Evolutionary conservation across 2,329 filamentous ascomycete genomes (phyloP), one percentile per base, ranked within the genome.

Genomic region (Aspergillus versicolor): DNA sequence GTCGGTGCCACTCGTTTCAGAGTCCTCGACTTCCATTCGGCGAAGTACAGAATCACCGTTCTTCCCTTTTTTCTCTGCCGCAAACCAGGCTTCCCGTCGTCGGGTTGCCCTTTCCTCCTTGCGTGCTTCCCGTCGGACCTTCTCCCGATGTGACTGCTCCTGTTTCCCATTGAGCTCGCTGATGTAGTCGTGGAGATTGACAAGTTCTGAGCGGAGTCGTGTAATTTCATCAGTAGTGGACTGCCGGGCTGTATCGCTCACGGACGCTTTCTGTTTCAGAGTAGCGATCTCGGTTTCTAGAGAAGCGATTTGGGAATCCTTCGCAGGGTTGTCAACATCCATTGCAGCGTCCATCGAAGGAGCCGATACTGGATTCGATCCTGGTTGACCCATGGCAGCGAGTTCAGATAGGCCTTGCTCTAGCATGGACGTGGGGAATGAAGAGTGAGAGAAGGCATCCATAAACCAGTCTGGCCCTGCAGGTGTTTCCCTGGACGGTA

Each of bases 61-160:
- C 55, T 66, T 67, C 24, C 76, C 76, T 56, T 71, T 73, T 59
- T 74, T 79, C 59, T 78, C 76, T 4, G 75, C 76, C 21, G 74
- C 71, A 61, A 79, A 75, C 71, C 76, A 79, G 21, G 74, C 74
- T 62, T 78, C 68, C 55, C 76, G 68, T 52, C 70, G 72, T 54
- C 72, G 71, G n/a, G 65, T 58, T 34, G 72, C 75, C n/a, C 72
- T 69, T 30, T 74, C 73, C 52, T 77, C 74, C 57, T 73, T 76
- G 52, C 70, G 70, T 34, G 68, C 70, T 61, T 73, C 72, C 7
- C 69, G 71, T 43, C 64, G 61, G 32, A 74, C 56, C 58, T 69
- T 72, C 47, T 70, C 65, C 40, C 63, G 62, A 34, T 71, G 67
- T 32, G 70, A 65, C 24, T 66, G 67, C 44, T 72, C 71, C 59